phyloP scores from a whole-genome alignment of 345 rosid species.

The Ailanthus altissimus region DNA sequence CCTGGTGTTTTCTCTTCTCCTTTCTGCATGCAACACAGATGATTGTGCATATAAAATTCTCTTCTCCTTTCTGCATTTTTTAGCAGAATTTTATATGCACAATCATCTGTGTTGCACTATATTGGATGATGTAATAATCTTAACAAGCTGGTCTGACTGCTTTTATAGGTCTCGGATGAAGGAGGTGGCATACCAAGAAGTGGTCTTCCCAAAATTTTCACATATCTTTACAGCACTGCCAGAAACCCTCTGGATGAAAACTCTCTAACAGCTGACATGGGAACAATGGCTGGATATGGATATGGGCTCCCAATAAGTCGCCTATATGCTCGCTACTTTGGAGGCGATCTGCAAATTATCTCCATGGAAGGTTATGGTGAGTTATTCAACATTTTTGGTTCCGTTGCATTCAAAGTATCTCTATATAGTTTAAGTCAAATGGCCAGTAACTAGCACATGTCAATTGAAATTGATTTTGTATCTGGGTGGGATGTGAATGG shows the following conservation, averaged over 20 bases:
- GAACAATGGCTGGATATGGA: constrained; percentile 97
- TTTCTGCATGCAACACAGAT: no score
- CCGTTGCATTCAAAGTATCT: neutral
- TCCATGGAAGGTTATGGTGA: constrained; percentile 99
- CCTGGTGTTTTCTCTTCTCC: neutral
- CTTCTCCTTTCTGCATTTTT: neutral
- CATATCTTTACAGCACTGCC: constrained; percentile 94
- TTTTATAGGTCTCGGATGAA: constrained; percentile 81
- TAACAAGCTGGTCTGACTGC: constrained; percentile 22
- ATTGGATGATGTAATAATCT: neutral
- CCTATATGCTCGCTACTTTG: constrained; percentile 90
- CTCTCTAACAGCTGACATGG: constrained; percentile 56
- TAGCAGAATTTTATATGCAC: neutral
- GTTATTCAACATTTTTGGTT: constrained; percentile 28
- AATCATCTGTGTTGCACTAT: neutral
- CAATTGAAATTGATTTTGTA: neutral
- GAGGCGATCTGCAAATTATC: constrained; percentile 93
- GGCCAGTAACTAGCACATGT: neutral
- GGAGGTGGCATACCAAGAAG: constrained; percentile 98
- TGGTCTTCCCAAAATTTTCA: constrained; percentile 95
- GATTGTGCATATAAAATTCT: no score
- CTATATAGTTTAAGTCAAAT: neutral
- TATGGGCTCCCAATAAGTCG: constrained; percentile 96
- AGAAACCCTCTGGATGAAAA: constrained; percentile 80
- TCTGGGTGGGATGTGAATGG: neutral